Base-by-base conservation (phyloP, 306 rosid species). In the Inga leiocalycina region DNA sequence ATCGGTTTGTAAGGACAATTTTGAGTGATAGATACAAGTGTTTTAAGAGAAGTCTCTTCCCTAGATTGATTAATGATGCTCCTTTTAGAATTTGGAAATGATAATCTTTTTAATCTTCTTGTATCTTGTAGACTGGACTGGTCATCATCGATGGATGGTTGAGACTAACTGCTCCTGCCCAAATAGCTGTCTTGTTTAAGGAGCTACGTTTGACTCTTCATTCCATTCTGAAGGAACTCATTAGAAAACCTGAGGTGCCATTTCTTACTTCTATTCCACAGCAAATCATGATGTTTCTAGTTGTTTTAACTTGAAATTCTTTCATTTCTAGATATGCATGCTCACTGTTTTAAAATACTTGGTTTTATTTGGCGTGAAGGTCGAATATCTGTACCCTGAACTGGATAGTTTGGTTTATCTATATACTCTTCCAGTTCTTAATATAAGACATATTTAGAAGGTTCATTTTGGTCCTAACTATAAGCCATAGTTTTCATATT, bases 141-240 rank as follows among this genome's bases (percentile, higher is more conserved):
- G 93, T 93, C 78, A 84, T 77, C 22, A 89, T 95, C 37, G 99
- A 95, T 83, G 99, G 99, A 85, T 95, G 99, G 99, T 87, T 95
- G 84, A 92, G 93, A 89, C 78, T 95, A 89, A 93, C 71, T 19
- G 99, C 99, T 41, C 97, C 99, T 68, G 99, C 99, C 77, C 99
- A 95, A 85, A 91, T 89, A 74, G 99, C 99, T 62, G 99, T 95
- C 79, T 85, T 95, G 84, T 93, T 95, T 88, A 95, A 92, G 89
- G 96, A 95, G 88, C 93, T 95, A 30, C 90, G 99, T 34, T 76
- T 73, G 79, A 89, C 96, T 70, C 96, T 95, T 61, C 91, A 95
- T 86, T 91, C 97, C 76, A 85, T 92, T 88, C 87, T 95, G 86
- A 90, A 91, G 88, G 92, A 92, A 81, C 87, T 93, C 79, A 95